Evolutionary conservation across 2,329 filamentous ascomycete species (phyloP).

Genomic region (Aspergillus jensenii): DNA sequence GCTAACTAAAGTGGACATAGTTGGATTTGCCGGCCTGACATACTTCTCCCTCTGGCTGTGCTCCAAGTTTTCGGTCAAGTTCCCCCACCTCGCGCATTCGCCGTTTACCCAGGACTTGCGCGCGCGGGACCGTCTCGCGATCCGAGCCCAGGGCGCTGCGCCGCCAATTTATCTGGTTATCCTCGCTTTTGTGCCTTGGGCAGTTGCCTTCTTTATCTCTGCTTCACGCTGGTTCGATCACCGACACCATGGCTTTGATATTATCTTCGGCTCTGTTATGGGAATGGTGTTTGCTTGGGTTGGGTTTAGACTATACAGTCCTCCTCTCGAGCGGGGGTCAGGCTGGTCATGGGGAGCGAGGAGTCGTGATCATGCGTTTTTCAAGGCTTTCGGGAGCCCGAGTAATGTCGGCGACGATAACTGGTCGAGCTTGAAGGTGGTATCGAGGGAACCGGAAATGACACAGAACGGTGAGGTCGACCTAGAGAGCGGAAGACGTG

Average conservation of each 20-base stretch:
- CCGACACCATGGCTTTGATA: slow-evolving; percentile 89
- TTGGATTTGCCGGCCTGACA: slow-evolving; percentile 74
- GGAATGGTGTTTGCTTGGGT: slow-evolving; percentile 71
- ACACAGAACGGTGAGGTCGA: slow-evolving; percentile 14
- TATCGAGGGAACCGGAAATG: background rate
- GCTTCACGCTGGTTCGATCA: slow-evolving; percentile 84
- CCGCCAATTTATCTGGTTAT: slow-evolving; percentile 78
- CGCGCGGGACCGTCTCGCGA: slow-evolving; percentile 39
- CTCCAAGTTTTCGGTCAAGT: slow-evolving; percentile 51
- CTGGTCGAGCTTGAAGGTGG: slow-evolving; percentile 22
- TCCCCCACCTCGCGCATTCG: slow-evolving; percentile 41
- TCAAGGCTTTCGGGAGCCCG: slow-evolving; percentile 33
- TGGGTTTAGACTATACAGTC: slow-evolving; percentile 81
- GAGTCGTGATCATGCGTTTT: slow-evolving; percentile 68
- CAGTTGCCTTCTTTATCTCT: slow-evolving; percentile 75
- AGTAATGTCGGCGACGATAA: slow-evolving; percentile 31
- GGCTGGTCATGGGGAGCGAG: slow-evolving; percentile 90
- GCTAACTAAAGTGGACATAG: slow-evolving; percentile 31
- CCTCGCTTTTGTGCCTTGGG: slow-evolving; percentile 69
- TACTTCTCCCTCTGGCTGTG: slow-evolving; percentile 87
- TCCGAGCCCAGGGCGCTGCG: slow-evolving; percentile 73
- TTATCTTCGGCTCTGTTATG: slow-evolving; percentile 79
- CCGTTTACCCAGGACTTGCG: slow-evolving; percentile 25
- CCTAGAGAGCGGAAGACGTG: slow-evolving; percentile 20
- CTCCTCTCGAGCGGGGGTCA: slow-evolving; percentile 73